Base-by-base conservation (phyloP, 2,329 filamentous ascomycete species). In the Lasiodiplodia gonubiensis region DNA sequence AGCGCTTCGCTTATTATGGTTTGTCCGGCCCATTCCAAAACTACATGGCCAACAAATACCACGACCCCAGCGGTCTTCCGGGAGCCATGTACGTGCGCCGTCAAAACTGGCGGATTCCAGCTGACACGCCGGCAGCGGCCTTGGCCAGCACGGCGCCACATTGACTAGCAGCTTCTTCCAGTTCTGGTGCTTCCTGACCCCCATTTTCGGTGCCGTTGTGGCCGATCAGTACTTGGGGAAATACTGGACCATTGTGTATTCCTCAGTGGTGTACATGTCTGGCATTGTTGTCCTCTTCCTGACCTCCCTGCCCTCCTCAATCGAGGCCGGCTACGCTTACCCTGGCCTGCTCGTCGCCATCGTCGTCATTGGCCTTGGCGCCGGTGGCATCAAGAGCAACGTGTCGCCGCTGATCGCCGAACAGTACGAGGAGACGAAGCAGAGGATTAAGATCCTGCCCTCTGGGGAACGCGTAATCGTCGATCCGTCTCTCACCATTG, bases 331-430 rank as follows among this genome's bases (percentile, higher is more conserved):
- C 18, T 81, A 83, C 14, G 82, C 89, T 0, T 86, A 92, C 54
- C 89, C 82, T 1, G 88, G 86, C 63, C 90, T 92, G 72, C 77
- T 89, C 2, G 79, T 88, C 35, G 87, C 88, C 27, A 83, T 91
- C 70, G 78, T 91, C 53, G 85, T 93, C 74, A 86, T 93, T 74
- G 90, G 90, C n/a, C 77, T 92, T 35, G 91, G 91, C 52, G 92
- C 90, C 1, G 91, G 91, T 69, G 90, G 92, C 73, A 93, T 94
- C 86, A 94, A 94, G 82, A 87, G 89, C 70, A 94, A 94, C 74
- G 90, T 94, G 52, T 80, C 80, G 11, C 82, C 82, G 2, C 70
- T 84, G 33, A 83, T 84, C 67, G 82, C 82, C 10, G 82, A 84
- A 69, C 82, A 84, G 71, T 81, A 83, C 59, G 76, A 74, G 8